Conservation (phyloP, 768 basidiomycete genomes). For the Boletus reticulatus region DNA sequence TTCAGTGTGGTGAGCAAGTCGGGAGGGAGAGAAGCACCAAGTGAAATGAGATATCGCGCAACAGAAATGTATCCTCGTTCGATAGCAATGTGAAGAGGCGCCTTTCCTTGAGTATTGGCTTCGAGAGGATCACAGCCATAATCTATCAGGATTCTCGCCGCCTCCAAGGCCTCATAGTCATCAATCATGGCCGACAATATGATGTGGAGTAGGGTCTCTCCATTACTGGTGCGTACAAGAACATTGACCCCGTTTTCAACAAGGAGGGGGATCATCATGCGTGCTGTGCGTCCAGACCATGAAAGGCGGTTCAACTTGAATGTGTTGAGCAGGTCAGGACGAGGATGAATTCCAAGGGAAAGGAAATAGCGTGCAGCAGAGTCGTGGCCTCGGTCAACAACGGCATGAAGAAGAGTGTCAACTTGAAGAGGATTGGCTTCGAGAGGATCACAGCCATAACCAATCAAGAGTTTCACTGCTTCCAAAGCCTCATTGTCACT, state of each 20-base stretch:
- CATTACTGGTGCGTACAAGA: background rate
- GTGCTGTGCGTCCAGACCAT: no score
- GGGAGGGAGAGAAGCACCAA: background rate
- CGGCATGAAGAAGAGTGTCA: background rate
- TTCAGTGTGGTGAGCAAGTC: background rate
- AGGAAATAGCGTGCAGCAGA: background rate
- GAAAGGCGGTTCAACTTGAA: background rate
- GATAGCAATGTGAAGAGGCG: background rate
- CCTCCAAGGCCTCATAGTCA: background rate
- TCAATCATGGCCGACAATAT: background rate
- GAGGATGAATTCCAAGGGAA: background rate
- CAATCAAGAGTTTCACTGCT: background rate
- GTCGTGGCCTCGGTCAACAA: background rate
- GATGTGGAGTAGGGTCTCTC: background rate
- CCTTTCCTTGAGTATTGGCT: background rate
- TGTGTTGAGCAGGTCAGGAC: background rate
- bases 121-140: background rate
- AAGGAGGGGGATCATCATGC: background rate
- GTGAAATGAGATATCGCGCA: background rate
- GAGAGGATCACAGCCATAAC: background rate
- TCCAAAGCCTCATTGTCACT: background rate
- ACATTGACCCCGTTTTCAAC: background rate
- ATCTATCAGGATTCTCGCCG: background rate
- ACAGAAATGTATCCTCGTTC: background rate
- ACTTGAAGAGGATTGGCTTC: background rate